Conservation (phyloP, 148 eudicot species). For the Rheum nobile region DNA sequence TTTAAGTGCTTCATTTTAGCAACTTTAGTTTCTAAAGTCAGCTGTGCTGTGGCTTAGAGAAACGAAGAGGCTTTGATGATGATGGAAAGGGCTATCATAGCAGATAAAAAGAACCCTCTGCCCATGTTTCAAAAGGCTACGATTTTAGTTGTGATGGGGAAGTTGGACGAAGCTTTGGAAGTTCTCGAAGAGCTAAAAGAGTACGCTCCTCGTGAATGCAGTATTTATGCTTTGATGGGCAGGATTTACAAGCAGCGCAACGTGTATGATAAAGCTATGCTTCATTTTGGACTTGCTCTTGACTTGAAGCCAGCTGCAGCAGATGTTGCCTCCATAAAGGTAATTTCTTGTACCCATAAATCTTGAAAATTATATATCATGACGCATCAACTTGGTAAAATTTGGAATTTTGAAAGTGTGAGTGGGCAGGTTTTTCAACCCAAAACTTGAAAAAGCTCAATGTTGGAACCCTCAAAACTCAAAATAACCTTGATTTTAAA, state of each 20-base stretch:
- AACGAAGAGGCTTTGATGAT: conserved; percentile 73
- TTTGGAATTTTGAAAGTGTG: not conserved
- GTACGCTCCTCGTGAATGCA: conserved; percentile 86
- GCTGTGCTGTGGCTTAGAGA: conserved; percentile 33
- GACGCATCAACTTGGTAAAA: not conserved
- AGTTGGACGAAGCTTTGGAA: conserved; percentile 63
- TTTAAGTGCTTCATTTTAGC: not conserved
- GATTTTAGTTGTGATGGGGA: conserved; percentile 67
- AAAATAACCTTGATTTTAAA: no score
- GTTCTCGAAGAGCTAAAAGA: conserved; percentile 96
- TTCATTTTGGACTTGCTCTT: conserved; percentile 90
- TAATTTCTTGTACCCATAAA: conserved; percentile 9
- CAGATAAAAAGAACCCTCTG: conserved; percentile 93
- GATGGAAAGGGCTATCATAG: conserved; percentile 76
- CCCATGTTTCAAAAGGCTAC: conserved; percentile 94
- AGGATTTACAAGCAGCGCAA: conserved; percentile 68
- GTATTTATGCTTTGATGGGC: conserved; percentile 96
- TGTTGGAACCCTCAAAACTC: no score
- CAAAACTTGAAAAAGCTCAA: no score
- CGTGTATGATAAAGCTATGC: conserved; percentile 86
- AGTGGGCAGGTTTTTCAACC: not conserved
- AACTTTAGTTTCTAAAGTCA: not conserved
- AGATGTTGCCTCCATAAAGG: conserved; percentile 96
- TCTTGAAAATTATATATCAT: not conserved
- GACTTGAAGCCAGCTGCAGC: conserved; percentile 97